phyloP scores from a whole-genome alignment of 2,329 filamentous ascomycete species.

The Phialophora macrospora region DNA sequence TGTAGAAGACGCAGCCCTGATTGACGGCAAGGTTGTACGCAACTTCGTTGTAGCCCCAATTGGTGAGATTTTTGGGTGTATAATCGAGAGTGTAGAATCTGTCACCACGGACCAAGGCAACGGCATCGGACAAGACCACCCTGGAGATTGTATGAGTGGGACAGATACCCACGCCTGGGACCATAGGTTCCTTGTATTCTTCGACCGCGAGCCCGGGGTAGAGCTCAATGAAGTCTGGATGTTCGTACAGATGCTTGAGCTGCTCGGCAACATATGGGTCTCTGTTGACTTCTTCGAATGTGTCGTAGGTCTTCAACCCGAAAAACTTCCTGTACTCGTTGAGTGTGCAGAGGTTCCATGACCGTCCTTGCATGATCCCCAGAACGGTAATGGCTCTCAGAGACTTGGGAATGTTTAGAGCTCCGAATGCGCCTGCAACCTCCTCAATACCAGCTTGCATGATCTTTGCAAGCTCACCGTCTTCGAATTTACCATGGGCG shows the following conservation, averaged over 20 bases:
- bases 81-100: constrained; percentile 71
- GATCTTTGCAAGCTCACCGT: constrained; percentile 76
- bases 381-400: constrained; percentile 79
- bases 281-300: constrained; percentile 82
- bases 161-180: constrained; percentile 71
- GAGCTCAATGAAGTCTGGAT: constrained; percentile 78
- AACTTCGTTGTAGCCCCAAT: constrained; percentile 80
- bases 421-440: constrained; percentile 68
- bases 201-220: constrained; percentile 80
- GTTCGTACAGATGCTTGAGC: constrained; percentile 67
- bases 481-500: constrained; percentile 69
- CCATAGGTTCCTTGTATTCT: constrained; percentile 74
- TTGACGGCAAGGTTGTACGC: constrained; percentile 74
- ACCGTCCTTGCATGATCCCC: constrained; percentile 75
- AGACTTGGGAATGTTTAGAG: constrained; percentile 72
- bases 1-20: constrained; percentile 84
- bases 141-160: constrained; percentile 78
- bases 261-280: constrained; percentile 71
- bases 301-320: constrained; percentile 73
- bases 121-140: constrained; percentile 76
- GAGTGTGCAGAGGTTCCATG: constrained; percentile 76
- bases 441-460: constrained; percentile 73
- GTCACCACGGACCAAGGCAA: constrained; percentile 77
- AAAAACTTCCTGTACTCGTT: constrained; percentile 89
- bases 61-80: constrained; percentile 73